Evolutionary conservation across 495 filamentous ascomycete species (phyloP).

Genomic region (Choiromyces venosus): DNA sequence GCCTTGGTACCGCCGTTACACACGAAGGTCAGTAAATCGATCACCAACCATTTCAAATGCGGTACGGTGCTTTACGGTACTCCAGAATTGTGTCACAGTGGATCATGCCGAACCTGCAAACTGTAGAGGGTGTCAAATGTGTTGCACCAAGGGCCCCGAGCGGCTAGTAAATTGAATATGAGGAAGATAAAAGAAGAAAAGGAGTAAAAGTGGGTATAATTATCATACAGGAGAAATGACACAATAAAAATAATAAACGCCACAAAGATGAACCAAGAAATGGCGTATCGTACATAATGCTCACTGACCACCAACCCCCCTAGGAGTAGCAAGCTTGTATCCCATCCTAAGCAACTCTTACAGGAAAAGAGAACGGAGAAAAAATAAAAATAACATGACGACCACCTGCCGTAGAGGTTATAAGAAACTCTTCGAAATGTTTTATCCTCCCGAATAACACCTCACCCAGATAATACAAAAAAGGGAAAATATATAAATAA

Average conservation of each 20-base stretch:
- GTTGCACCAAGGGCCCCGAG: background rate
- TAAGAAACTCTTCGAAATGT: slow-evolving; percentile 17
- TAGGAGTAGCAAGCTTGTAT: background rate
- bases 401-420: slow-evolving; percentile 15
- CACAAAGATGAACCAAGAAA: slow-evolving; percentile 19
- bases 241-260: slow-evolving; percentile 21
- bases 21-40: background rate
- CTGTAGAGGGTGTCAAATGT: background rate
- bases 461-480: slow-evolving; percentile 10
- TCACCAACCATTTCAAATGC: background rate
- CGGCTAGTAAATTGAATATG: background rate
- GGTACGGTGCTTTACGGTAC: background rate
- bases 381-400: slow-evolving; percentile 7
- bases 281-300: background rate
- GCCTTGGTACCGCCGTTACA: background rate
- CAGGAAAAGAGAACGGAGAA: slow-evolving; percentile 24
- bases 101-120: background rate
- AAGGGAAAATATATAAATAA: background rate
- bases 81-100: background rate
- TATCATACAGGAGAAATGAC: slow-evolving; percentile 13
- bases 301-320: background rate
- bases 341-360: slow-evolving; percentile 9
- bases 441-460: slow-evolving; percentile 26
- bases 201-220: slow-evolving; percentile 14
- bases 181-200: background rate